Percentiles rank a stretch among this genome's conserved stretches.
Conservation (phyloP, 2,329 filamentous ascomycete genomes). For the Alternaria longipes region DNA sequence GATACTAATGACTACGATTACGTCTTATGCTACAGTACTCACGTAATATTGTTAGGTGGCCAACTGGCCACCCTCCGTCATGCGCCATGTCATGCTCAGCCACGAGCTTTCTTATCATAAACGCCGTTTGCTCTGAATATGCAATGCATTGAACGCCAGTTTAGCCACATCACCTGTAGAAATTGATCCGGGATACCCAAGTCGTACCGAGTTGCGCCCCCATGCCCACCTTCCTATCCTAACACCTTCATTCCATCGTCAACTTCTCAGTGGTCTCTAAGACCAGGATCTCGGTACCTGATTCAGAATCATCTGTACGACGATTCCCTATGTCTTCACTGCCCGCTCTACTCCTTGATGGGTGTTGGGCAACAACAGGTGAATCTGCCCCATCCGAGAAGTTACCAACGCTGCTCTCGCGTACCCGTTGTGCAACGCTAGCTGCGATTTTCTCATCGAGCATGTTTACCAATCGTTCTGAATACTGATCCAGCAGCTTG, state of each 20-base stretch:
- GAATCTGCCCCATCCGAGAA: constrained; percentile 31
- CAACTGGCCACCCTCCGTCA: constrained; percentile 3
- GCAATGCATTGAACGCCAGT: constrained; percentile 7
- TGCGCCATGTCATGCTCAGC: constrained; percentile 12
- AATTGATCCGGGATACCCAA: constrained; percentile 1
- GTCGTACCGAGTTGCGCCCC: constrained; percentile 6
- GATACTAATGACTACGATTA: constrained; percentile 21
- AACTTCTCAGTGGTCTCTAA: constrained; percentile 23
- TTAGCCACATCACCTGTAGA: constrained; percentile 7
- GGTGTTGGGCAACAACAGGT: constrained; percentile 15
- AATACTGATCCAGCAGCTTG: constrained; percentile 77
- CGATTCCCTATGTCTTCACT: constrained; percentile 10
- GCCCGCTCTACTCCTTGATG: constrained; percentile 15
- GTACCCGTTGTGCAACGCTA: constrained; percentile 48
- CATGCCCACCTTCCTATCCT: neutral
- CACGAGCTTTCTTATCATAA: constrained; percentile 9
- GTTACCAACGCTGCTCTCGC: constrained; percentile 46
- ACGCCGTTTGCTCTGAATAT: constrained; percentile 4
- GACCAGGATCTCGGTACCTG: constrained; percentile 10
- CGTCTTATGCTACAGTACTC: constrained; percentile 8
- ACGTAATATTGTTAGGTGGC: constrained; percentile 5
- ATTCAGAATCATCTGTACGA: constrained; percentile 15
- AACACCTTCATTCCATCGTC: constrained; percentile 15
- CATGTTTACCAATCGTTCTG: constrained; percentile 73
- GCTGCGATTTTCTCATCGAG: constrained; percentile 73